These are phyloP conservation scores for Avicennia marina DNA, from an alignment of 257 asterid species.

Conservation along the genomic window DNA sequence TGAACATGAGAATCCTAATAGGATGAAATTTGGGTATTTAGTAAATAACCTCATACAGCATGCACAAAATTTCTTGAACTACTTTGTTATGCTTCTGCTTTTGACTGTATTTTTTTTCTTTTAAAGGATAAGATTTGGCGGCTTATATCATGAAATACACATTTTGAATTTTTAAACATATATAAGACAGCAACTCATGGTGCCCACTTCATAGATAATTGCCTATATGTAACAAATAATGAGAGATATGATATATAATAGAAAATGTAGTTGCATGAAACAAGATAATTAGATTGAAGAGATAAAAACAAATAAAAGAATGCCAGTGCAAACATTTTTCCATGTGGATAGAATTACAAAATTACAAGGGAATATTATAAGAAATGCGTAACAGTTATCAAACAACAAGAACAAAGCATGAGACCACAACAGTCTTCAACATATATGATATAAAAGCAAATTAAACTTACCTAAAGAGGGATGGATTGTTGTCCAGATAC, in stretches of 20 bases:
- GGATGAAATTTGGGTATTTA: neutral
- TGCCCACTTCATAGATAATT: neutral
- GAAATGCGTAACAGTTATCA: conserved; percentile 11
- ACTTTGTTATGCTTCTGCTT: conserved; percentile 7
- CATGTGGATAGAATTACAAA: conserved; percentile 50
- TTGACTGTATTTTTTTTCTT: neutral
- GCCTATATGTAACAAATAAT: too few species aligned
- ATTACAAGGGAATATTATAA: conserved; percentile 15
- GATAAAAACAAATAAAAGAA: conserved; percentile 11
- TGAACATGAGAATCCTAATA: neutral
- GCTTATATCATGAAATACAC: neutral
- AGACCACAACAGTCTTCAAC: conserved; percentile 14
- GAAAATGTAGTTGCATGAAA: conserved; percentile 3
- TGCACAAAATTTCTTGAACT: conserved; percentile 41
- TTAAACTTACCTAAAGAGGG: conserved; percentile 77
- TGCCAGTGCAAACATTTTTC: conserved; percentile 55
- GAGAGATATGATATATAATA: neutral
- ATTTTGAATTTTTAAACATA: neutral
- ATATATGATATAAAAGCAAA: conserved; percentile 14
- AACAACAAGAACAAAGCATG: too few species aligned
- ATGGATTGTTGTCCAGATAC: conserved; percentile 75
- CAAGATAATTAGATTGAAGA: neutral
- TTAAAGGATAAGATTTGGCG: neutral
- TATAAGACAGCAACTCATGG: neutral
- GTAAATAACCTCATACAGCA: conserved; percentile 67